These are phyloP conservation scores for Ogataea pini DNA, from an alignment of 805 yeast species.

Conservation along the genomic window DNA sequence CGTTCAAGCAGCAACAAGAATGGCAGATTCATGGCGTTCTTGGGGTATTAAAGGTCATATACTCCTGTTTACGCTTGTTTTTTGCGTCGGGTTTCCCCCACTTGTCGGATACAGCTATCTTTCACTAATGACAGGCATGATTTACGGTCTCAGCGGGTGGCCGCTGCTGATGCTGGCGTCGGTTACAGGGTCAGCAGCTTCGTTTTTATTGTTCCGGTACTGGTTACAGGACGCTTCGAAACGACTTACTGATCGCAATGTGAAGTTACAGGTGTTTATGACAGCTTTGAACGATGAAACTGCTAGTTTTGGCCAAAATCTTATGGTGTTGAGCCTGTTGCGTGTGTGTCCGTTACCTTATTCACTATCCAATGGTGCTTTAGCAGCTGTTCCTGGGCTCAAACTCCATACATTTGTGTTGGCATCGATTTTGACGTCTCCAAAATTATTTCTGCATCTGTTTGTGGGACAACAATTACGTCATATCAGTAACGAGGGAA, in stretches of 20 bases:
- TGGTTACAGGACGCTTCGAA: slow-evolving; percentile 59
- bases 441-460: slow-evolving; percentile 74
- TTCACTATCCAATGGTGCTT: slow-evolving; percentile 87
- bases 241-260: slow-evolving; percentile 58
- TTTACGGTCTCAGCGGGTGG: slow-evolving; percentile 89
- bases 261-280: slow-evolving; percentile 70
- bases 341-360: slow-evolving; percentile 92
- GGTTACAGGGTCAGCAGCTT: slow-evolving; percentile 68
- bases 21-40: slow-evolving; percentile 46
- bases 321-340: slow-evolving; percentile 67
- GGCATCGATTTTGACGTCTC: slow-evolving; percentile 77
- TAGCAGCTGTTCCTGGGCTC: slow-evolving; percentile 83
- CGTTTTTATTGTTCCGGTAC: slow-evolving; percentile 69
- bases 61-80: slow-evolving; percentile 52
- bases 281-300: slow-evolving; percentile 62
- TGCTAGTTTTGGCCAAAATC: slow-evolving; percentile 48
- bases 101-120: slow-evolving; percentile 76
- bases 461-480: slow-evolving; percentile 78
- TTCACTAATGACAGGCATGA: slow-evolving; percentile 70
- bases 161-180: slow-evolving; percentile 68
- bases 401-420: slow-evolving; percentile 58
- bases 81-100: slow-evolving; percentile 86
- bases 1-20: slow-evolving; percentile 38
- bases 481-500: slow-evolving; percentile 61
- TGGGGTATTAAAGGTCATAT: slow-evolving; percentile 31